Evolutionary conservation across 2,329 filamentous ascomycete species (phyloP).

Genomic region (Colletotrichum lindemuthianum): DNA sequence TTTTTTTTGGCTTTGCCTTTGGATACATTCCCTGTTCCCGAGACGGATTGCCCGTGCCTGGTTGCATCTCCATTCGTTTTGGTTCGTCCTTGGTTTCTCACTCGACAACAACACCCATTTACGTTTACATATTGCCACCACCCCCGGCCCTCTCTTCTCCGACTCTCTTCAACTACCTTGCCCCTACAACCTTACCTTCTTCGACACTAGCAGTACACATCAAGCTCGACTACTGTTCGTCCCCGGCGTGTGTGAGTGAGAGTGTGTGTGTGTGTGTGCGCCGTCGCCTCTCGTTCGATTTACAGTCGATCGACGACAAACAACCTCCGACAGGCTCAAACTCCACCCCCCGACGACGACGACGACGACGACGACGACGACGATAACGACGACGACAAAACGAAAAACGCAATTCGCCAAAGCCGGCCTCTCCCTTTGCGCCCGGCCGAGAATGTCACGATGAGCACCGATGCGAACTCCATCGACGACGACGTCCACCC

Average conservation of each 20-base stretch:
- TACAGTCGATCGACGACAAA: too few species aligned
- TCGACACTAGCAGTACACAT: too few species aligned
- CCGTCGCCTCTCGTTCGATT: too few species aligned
- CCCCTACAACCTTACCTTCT: too few species aligned
- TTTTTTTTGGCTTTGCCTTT: not conserved
- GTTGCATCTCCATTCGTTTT: slow-evolving; percentile 28
- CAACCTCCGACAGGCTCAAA: too few species aligned
- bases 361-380: too few species aligned
- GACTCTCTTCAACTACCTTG: too few species aligned
- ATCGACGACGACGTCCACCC: slow-evolving; percentile 40
- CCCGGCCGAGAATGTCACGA: slow-evolving; percentile 32
- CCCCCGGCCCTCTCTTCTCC: not conserved
- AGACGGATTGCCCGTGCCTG: slow-evolving; percentile 19
- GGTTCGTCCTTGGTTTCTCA: slow-evolving; percentile 32
- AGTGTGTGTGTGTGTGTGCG: too few species aligned
- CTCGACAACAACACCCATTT: not conserved
- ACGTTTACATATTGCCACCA: not conserved
- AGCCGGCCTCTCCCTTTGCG: slow-evolving; percentile 3
- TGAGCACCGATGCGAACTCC: slow-evolving; percentile 35
- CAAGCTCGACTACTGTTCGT: too few species aligned
- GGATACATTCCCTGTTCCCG: too few species aligned
- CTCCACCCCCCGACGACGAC: not conserved
- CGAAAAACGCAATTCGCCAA: not conserved
- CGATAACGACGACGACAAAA: not conserved
- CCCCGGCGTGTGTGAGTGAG: too few species aligned